Evolutionary conservation across 352 stramenopile genomes (phyloP), one percentile per base, ranked within the genome.

Genomic region (Globisporangium radiosum): DNA sequence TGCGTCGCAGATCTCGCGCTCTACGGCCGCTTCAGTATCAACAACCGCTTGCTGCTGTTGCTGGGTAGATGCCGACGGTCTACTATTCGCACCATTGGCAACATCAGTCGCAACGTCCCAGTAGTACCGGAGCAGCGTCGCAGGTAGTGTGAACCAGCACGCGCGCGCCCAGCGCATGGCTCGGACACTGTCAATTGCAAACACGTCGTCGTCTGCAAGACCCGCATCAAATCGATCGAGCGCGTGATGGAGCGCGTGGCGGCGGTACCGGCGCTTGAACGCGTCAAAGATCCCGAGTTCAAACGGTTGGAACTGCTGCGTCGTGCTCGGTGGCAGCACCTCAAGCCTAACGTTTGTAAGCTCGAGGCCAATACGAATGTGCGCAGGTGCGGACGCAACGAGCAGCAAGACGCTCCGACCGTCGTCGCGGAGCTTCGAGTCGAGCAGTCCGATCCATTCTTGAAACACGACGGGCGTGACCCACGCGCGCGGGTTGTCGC

Each of bases 391-490:
- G 17, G 68, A 72, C 52, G 62, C 65, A 14, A 73, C 59, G 5
- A 86, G 68, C 57, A 86, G 55, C 39, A 86, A 44, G 33, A 84
- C 68, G 11, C 59, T 69, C 42, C 76, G 70, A 17, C 72, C 64
- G 44, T 72, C 62, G 54, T 84, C 73, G 10, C 71, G 65, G 72
- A 86, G 76, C 7, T 65, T 60, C 37, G 73, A 77, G 63, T 86
- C 75, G 2, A 86, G 52, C 19, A 73, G 60, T 6, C 66, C 68
- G 19, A 86, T 56, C 61, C 71, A 86, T 56, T 84, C 71, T 62
- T 83, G 73, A 63, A 86, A 86, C 58, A 84, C 69, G 43, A 84
- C 72, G 38, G 73, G 72, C 15, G 76, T 86, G 65, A 86, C 75
- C 73, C 75, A 84, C 59, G 71, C 73, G 25, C 67, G 62, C 42